These are phyloP conservation scores for Lentinus brumalis DNA, from an alignment of 768 basidiomycete genomes.

Conservation along the genomic window DNA sequence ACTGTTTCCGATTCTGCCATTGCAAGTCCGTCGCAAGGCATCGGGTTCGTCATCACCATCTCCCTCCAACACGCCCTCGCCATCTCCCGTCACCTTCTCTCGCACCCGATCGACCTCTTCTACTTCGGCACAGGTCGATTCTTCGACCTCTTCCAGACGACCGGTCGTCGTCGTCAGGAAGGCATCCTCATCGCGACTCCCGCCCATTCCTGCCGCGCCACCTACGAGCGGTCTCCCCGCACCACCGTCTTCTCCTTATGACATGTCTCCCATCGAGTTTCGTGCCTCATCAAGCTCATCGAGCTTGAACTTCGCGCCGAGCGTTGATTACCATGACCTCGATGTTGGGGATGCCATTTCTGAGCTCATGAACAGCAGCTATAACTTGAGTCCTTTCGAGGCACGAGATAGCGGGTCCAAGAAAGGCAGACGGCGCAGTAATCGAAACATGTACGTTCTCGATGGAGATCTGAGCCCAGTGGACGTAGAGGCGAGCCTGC, in stretches of 20 bases:
- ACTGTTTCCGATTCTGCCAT: conserved; percentile 12
- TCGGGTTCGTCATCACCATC: conserved; percentile 24
- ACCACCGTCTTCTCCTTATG: conserved; percentile 20
- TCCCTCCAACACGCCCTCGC: conserved; percentile 17
- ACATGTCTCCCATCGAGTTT: conserved; percentile 22
- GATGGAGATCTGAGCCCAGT: conserved; percentile 19
- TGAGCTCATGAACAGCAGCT: conserved; percentile 24
- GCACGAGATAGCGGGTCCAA: not conserved
- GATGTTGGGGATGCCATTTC: conserved; percentile 21
- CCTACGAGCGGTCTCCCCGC: conserved; percentile 28
- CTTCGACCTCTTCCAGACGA: conserved; percentile 15
- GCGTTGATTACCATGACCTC: conserved; percentile 23
- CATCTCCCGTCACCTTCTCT: conserved; percentile 19
- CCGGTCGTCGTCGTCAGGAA: conserved; percentile 30
- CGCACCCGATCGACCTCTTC: conserved; percentile 16
- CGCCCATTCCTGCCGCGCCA: conserved; percentile 27
- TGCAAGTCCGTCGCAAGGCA: conserved; percentile 21
- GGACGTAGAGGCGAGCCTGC: not conserved
- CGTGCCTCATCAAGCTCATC: conserved; percentile 29
- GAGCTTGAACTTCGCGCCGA: conserved; percentile 30
- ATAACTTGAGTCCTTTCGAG: conserved; percentile 16
- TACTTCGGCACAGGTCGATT: conserved; percentile 13
- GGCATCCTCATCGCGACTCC: conserved; percentile 27
- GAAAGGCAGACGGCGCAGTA: conserved; percentile 8
- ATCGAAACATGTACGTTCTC: conserved; percentile 14